Evolutionary conservation across 1,139 yeast species (phyloP).

Genomic region (Blastobotrys ciferrii): DNA sequence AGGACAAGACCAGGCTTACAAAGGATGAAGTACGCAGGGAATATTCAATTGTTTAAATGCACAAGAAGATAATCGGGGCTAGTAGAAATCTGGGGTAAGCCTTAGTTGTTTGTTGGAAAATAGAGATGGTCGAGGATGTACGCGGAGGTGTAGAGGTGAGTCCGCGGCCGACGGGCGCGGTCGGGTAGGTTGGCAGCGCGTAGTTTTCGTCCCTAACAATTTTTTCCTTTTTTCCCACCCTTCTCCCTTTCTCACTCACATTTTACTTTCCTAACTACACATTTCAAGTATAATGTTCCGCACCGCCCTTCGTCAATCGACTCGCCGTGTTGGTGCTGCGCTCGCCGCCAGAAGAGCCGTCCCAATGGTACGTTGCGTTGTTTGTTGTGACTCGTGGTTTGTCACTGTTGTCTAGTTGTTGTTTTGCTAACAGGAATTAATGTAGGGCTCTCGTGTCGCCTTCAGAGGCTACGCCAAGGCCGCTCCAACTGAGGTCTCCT

Average conservation of each 20-base stretch:
- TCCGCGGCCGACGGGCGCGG: not conserved
- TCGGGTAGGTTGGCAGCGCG: not conserved
- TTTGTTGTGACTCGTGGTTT: not conserved
- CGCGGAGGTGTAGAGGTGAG: not conserved
- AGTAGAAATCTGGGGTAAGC: no score
- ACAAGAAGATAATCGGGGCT: no score
- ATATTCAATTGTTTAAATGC: no score
- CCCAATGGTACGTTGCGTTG: slow-evolving; percentile 27
- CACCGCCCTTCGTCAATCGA: slow-evolving; percentile 42
- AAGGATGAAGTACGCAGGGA: no score
- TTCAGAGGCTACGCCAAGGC: slow-evolving; percentile 88
- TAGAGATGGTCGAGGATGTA: not conserved
- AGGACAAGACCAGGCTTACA: no score
- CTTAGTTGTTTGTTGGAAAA: no score
- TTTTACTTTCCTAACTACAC: slow-evolving; percentile 21
- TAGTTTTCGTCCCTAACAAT: slow-evolving; percentile 12
- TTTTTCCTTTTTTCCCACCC: slow-evolving; percentile 10
- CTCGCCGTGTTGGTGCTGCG: slow-evolving; percentile 40
- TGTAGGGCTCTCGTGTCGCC: slow-evolving; percentile 24
- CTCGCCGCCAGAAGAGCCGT: slow-evolving; percentile 38
- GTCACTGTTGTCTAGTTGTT: not conserved
- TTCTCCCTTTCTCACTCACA: slow-evolving; percentile 20
- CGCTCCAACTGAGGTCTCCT: slow-evolving; percentile 98
- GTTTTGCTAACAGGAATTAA: not conserved
- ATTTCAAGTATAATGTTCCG: slow-evolving; percentile 37